Base-by-base conservation (phyloP, 768 basidiomycete genomes). In the Lyophyllum shimeji region DNA sequence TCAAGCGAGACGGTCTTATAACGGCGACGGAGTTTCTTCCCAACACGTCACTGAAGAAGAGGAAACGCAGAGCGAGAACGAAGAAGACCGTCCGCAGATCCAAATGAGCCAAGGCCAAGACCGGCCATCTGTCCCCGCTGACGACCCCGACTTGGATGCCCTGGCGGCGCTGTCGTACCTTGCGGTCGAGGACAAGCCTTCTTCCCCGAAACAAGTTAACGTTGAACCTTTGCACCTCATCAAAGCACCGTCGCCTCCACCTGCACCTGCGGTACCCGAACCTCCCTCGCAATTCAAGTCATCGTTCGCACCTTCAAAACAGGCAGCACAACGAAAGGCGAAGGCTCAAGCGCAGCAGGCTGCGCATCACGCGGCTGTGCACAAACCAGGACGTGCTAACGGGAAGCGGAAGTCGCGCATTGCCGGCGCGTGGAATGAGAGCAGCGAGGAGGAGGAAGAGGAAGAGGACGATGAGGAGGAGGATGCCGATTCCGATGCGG, bases 231-330 rank as follows among this genome's bases (percentile, higher is more conserved):
- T 73, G 42, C 71, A 76, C 50, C 51, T 46, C 50, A 60, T 67
- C 13, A 71, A 68, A 18, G 62, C 55, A 40, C 63, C 63, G n/a
- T 52, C 63, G 29, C 62, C 66, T 12, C 58, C 60, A 39, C 68
- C 68, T 52, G 11, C 29, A 29, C 29, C 29, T 9, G 68, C 50
- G 52, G 44, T 53, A 5, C 46, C 53, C 20, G 62, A 62, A 23
- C 27, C 61, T 31, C 56, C 48, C 8, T 51, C 71, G 1, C 81
- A 83, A 52, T 89, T 81, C 73, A 85, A 84, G 51, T 95, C 94
- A 0, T 94, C 95, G 3, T 98, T 98, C 67, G 90, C 93, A 0
- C 87, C 87, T 1, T 91, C 89, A 17, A 89, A 83, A 64, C 84
- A 87, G 60, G 93, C 93, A 37, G 84, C 85, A 20, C 88, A 98